These are phyloP conservation scores for Puccinia polysora DNA, from an alignment of 1,284 basidiomycete species.

Conservation along the genomic window DNA sequence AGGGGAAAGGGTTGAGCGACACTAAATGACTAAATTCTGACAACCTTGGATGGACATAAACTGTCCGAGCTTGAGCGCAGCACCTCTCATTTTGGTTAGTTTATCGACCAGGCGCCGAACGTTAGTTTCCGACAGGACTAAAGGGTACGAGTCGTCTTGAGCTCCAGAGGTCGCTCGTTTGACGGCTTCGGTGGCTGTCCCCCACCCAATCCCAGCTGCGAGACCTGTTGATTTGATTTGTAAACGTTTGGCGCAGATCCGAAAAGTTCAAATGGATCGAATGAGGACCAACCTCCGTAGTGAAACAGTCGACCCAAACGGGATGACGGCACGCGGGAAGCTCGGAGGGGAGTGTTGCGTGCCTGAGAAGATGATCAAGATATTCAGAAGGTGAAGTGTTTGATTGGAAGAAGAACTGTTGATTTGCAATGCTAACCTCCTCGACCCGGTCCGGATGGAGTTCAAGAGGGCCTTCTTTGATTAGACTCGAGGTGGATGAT, in stretches of 20 bases:
- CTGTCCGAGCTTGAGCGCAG: slow-evolving; percentile 92
- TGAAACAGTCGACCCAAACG: slow-evolving; percentile 80
- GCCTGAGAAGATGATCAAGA: not conserved
- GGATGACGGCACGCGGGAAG: slow-evolving; percentile 80
- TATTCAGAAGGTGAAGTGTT: not conserved
- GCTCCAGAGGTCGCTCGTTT: slow-evolving; percentile 51
- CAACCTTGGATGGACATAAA: slow-evolving; percentile 88
- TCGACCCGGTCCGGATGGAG: not conserved
- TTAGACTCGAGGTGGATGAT: not conserved
- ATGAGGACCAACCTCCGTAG: slow-evolving; percentile 67
- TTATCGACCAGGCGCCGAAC: slow-evolving; percentile 84
- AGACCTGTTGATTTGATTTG: too few species aligned
- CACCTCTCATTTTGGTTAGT: slow-evolving; percentile 88
- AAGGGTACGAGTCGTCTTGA: not conserved
- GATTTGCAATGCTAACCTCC: not conserved
- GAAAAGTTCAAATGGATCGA: not conserved
- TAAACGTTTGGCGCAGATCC: not conserved
- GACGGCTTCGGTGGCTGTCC: slow-evolving; percentile 56
- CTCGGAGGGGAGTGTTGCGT: slow-evolving; percentile 56
- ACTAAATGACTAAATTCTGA: not conserved
- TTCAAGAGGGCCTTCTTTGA: not conserved
- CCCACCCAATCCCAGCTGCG: slow-evolving; percentile 54
- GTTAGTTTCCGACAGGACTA: slow-evolving; percentile 80
- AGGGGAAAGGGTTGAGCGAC: not conserved
- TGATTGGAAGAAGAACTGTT: not conserved